Conservation (phyloP, 2,329 filamentous ascomycete genomes). For the Beauveria caledonica region DNA sequence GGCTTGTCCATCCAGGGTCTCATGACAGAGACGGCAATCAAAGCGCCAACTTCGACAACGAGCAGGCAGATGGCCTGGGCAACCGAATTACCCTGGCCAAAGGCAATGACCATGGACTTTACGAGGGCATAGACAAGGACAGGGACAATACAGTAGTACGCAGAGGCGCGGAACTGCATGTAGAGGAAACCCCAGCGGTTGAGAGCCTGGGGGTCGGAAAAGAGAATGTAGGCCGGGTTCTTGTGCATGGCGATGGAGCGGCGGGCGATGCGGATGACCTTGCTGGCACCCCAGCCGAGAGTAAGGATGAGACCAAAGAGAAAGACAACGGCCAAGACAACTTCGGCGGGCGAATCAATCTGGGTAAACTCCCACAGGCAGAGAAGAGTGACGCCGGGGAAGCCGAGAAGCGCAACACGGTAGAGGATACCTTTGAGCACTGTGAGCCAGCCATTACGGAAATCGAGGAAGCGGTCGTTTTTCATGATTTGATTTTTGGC, state of each 20-base stretch:
- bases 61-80: conserved; percentile 80
- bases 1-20: conserved; percentile 99
- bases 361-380: conserved; percentile 91
- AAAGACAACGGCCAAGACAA: conserved; percentile 84
- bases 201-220: conserved; percentile 85
- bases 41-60: conserved; percentile 68
- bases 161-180: conserved; percentile 90
- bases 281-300: conserved; percentile 77
- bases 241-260: conserved; percentile 87
- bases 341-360: conserved; percentile 74
- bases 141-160: conserved; percentile 90
- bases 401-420: conserved; percentile 82
- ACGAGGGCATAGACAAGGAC: conserved; percentile 70
- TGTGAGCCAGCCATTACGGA: conserved; percentile 89
- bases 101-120: conserved; percentile 83
- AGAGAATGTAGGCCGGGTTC: conserved; percentile 94
- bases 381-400: conserved; percentile 82
- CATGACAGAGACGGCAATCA: conserved; percentile 71
- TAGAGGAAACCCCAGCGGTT: conserved; percentile 99
- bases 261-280: conserved; percentile 83
- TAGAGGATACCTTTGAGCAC: conserved; percentile 91
- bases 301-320: conserved; percentile 71
- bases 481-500: conserved; percentile 72
- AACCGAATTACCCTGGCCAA: conserved; percentile 61
- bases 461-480: conserved; percentile 79